These are phyloP conservation scores for Colletotrichum musae DNA, from an alignment of 2,329 filamentous ascomycete species.

Conservation along the genomic window DNA sequence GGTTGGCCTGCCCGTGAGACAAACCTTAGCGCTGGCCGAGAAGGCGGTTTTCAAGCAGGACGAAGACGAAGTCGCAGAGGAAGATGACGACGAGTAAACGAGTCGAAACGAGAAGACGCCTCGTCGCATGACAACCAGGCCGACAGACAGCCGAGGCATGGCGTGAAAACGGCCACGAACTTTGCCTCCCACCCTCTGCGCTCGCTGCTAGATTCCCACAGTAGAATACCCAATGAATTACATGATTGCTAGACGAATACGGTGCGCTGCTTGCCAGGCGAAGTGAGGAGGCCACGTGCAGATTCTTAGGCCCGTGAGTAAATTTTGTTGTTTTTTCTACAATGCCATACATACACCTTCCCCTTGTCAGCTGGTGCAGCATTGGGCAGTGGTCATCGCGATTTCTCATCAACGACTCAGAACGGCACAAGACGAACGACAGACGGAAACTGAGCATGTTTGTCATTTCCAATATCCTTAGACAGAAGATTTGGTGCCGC, in stretches of 20 bases:
- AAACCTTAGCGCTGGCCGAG: slow-evolving; percentile 86
- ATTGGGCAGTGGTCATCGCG: too few relatives aligned
- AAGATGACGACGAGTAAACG: slow-evolving; percentile 60
- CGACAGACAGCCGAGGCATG: not conserved
- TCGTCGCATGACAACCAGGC: not conserved
- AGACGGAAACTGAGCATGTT: too few relatives aligned
- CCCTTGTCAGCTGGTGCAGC: too few relatives aligned
- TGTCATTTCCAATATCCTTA: too few relatives aligned
- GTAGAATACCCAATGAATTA: not conserved
- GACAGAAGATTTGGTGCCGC: too few relatives aligned
- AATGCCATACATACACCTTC: too few relatives aligned
- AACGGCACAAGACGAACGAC: too few relatives aligned
- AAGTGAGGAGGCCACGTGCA: too few relatives aligned
- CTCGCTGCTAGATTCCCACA: not conserved
- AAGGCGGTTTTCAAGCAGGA: slow-evolving; percentile 85
- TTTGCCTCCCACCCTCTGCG: not conserved
- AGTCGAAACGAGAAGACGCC: not conserved
- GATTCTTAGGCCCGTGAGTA: too few relatives aligned
- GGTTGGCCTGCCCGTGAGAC: slow-evolving; percentile 87
- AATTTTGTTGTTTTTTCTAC: too few relatives aligned
- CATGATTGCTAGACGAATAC: not conserved
- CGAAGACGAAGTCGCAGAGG: slow-evolving; percentile 69
- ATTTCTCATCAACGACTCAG: too few relatives aligned
- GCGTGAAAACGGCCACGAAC: not conserved
- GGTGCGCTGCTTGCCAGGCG: too few relatives aligned